phyloP scores from a whole-genome alignment of 1,284 basidiomycete genomes.

The Moesziomyces parantarcticus region DNA sequence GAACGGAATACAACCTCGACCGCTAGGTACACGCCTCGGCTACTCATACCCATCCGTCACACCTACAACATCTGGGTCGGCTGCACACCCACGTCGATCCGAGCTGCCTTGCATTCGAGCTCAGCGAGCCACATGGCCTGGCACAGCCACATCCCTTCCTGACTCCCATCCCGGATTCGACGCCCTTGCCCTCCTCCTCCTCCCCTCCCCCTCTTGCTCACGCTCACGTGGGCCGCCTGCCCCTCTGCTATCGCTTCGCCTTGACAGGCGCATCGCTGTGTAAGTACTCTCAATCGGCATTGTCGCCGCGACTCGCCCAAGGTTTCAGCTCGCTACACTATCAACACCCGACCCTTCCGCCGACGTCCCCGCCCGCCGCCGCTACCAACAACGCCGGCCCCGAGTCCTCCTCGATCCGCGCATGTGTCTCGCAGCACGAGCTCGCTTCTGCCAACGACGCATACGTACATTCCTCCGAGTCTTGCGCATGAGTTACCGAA shows the following conservation, averaged over 20 bases:
- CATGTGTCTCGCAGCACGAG: neutral
- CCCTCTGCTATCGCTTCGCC: too few species aligned
- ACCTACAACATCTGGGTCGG: slow-evolving; percentile 4
- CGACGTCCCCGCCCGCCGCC: neutral
- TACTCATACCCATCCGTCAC: neutral
- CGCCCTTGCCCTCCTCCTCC: neutral
- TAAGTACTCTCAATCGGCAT: too few species aligned
- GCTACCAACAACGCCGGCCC: neutral
- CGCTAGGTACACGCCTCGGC: neutral
- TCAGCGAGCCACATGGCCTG: slow-evolving; percentile 38
- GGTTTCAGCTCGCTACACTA: too few species aligned
- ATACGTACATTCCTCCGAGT: slow-evolving; percentile 2
- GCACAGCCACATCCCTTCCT: slow-evolving; percentile 34
- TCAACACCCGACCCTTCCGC: too few species aligned
- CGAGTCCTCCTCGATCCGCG: neutral
- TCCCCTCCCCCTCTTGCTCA: neutral
- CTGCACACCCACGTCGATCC: slow-evolving; percentile 42
- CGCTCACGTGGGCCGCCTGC: neutral
- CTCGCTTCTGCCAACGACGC: slow-evolving; percentile 5
- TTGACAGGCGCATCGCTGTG: too few species aligned
- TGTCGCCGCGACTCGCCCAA: too few species aligned
- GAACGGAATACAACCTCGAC: neutral
- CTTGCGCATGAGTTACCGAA: too few species aligned
- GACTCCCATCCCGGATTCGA: slow-evolving; percentile 3
- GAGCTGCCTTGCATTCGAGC: slow-evolving; percentile 33